Base-by-base conservation (phyloP, 768 basidiomycete genomes). In the Xerocomus brunneocitrinus region DNA sequence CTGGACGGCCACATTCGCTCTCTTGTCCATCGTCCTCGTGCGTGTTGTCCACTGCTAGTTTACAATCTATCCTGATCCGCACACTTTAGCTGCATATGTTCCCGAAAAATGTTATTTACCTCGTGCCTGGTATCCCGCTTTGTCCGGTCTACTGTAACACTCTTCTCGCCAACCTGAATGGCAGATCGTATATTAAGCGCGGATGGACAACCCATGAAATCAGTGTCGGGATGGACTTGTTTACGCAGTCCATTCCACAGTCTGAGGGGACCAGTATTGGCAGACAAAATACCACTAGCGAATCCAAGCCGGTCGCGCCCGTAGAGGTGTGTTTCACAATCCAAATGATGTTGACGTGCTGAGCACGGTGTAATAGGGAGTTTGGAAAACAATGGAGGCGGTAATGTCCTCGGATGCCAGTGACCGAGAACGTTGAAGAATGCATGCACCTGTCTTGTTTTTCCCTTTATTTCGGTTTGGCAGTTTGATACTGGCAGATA, bases 1-100 rank as follows among this genome's bases (percentile, higher is more conserved):
- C 8, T 78, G 77, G 13, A 74, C 80, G 13, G 82, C 84, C 56
- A 78, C 78, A 0, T 67, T 62, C 5, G 68, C 75, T 4, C 80
- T 82, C 64, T 74, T 78, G 4, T 67, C 43, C 3, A 1, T 44
- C 8, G 79, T 54, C 77, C 79, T 12, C 75, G 85, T 58, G 57
- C 38, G 35, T 83, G 79, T 62, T 8, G 4, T 28, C 34, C 8
- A 0, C n/a, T 22, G 4, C 22, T 24, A 3, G 24, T 36, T 4
- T 36, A 8, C 16, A 9, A 32, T 25, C 22, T 8, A 34, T 10
- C n/a, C 30, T 31, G 45, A 46, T 14, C 45, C 34, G 16, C 22
- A 35, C 34, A 10, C 34, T 8, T 14, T 32, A 47, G 46, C 0
- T 47, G 24, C 28, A 50, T 8, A 14, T 41, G 13, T 50, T 41